Base-by-base conservation (phyloP, 78 protist species). In the Bodo saltans region DNA sequence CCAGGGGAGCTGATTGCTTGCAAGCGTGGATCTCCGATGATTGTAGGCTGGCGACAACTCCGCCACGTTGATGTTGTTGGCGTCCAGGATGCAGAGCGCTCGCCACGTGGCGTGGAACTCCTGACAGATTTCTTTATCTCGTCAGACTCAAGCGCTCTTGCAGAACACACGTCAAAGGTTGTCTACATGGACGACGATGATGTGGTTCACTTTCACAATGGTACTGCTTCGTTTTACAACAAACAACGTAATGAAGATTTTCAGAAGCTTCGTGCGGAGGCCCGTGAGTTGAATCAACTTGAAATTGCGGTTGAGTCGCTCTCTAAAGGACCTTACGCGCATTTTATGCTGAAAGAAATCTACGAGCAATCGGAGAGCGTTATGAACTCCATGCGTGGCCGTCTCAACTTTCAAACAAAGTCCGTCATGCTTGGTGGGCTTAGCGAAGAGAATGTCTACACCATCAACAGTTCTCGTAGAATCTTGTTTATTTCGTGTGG, bases 341-440 rank as follows among this genome's bases (percentile, higher is more conserved):
- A 94, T 84, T 97, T 90, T 89, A 97, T 95, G 90, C 89, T 88
- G 39, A 97, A 97, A 92, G 99, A 97, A 85, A 97, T 97, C 82
- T 84, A 78, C 78, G 98, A 97, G 87, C 99, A 97, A 87, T 96
- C 98, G 17, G 90, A 78, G 81, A 70, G 90, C 40, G 74, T 91
- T 26, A n/a, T 79, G 73, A 92, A 89, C 88, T 60, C 90, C 34
- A 87, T 94, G 92, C 87, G 88, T 60, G 95, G 95, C 38, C 91
- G 96, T 35, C 68, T 92, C 78, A 21, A 68, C 35, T 68, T 68
- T 3, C 71, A n/a, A 33, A 69, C 71, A 0, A 78, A 72, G 67
- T 21, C 4, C 42, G 92, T 92, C 42, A 90, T 60, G 68, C 80
- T 92, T 28, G 95, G 95, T 60, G 95, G 95, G 42, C 8, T 47